phyloP scores from a whole-genome alignment of 2,329 filamentous ascomycete species.

The Ascochyta lentis region DNA sequence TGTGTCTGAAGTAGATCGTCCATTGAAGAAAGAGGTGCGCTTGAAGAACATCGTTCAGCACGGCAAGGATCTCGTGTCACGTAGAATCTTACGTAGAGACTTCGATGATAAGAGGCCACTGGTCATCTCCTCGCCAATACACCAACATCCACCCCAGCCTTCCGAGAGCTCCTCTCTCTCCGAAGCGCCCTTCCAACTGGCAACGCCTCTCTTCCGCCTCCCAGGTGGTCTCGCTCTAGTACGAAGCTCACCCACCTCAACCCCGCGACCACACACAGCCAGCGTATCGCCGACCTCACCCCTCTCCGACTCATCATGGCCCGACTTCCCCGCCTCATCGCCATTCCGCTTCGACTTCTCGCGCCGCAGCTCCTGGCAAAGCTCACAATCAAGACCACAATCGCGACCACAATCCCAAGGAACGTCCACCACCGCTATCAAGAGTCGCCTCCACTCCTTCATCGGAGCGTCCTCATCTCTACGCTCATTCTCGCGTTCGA shows the following conservation, averaged over 20 bases:
- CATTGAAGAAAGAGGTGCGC: neutral
- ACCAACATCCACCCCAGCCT: neutral
- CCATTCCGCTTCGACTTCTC: constrained; percentile 1
- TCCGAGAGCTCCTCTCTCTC: neutral
- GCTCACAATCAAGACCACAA: neutral
- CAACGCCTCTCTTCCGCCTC: constrained; percentile 28
- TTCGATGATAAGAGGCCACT: neutral
- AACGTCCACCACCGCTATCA: neutral
- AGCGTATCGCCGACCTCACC: neutral
- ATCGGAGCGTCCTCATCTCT: neutral
- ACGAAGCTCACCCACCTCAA: constrained; percentile 12
- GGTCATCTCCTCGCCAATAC: neutral
- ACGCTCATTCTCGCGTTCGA: neutral
- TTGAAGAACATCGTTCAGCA: constrained; percentile 3
- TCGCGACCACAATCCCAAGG: neutral
- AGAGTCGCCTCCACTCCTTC: neutral
- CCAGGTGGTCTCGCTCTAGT: constrained; percentile 34
- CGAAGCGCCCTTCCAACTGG: constrained; percentile 11
- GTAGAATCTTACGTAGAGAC: constrained; percentile 3
- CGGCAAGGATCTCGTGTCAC: constrained; percentile 2
- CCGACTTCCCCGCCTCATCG: constrained; percentile 2
- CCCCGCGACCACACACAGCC: neutral
- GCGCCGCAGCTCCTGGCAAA: constrained; percentile 1
- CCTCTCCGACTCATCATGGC: constrained; percentile 4
- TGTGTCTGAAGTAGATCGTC: neutral